Conservation (phyloP, 1,284 basidiomycete genomes). For the Neonothopanus nambi region DNA sequence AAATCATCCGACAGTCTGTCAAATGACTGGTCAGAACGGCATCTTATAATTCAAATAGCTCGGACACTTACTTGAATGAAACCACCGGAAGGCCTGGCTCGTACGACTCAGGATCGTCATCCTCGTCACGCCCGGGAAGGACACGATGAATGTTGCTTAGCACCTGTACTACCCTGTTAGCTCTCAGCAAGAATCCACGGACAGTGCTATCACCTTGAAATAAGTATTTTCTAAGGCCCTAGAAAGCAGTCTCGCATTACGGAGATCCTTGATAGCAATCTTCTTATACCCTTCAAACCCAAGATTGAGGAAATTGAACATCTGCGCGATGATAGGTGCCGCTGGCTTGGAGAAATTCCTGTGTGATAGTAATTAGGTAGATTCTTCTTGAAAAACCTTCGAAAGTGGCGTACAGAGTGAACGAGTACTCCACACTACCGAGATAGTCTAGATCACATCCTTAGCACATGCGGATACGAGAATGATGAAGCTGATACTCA, state of each 20-base stretch:
- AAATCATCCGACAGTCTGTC: constrained; percentile 55
- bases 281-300: constrained; percentile 50
- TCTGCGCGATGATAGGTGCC: constrained; percentile 65
- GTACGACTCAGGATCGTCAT: constrained; percentile 46
- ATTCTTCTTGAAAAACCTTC: not conserved
- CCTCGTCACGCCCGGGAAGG: constrained; percentile 23
- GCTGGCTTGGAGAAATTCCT: constrained; percentile 67
- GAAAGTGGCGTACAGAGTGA: constrained; percentile 35
- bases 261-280: constrained; percentile 58
- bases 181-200: not conserved
- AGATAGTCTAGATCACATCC: constrained; percentile 44
- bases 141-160: constrained; percentile 41
- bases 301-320: constrained; percentile 72
- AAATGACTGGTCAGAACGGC: not conserved
- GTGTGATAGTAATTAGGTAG: constrained; percentile 30
- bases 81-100: constrained; percentile 68
- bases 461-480: not conserved
- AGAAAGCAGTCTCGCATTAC: constrained; percentile 65
- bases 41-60: not conserved
- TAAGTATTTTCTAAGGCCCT: constrained; percentile 64
- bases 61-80: constrained; percentile 55
- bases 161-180: constrained; percentile 28
- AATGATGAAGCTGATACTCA: constrained; percentile 26
- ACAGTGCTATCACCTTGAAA: constrained; percentile 33
- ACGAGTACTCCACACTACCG: constrained; percentile 56